Base-by-base conservation (phyloP, 352 stramenopile genomes). In the Phytophthora fragariae region DNA sequence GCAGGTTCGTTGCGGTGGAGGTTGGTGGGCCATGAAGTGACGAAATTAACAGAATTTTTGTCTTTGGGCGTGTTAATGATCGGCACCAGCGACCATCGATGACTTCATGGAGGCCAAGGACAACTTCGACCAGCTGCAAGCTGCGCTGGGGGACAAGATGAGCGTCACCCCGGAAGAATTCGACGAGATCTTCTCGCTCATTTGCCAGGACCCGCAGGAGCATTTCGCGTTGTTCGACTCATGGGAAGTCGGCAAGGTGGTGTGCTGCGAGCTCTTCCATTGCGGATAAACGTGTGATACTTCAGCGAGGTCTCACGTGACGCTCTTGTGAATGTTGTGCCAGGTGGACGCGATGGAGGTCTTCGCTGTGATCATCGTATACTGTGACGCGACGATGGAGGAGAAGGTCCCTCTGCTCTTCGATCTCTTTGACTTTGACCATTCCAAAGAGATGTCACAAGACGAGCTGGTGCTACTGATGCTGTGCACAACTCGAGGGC, bases 341-440 rank as follows among this genome's bases (percentile, higher is more conserved):
- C 37, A 92, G 82, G 84, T 94, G 27, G 88, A 93, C 29, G 84
- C 84, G 67, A 84, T 92, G 73, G 88, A 94, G 55, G 84, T 93
- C 1, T 89, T 94, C 41, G 85, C 88, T 17, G 88, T 93, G 46
- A 69, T 92, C 27, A 91, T 93, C 54, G 88, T 93, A 12, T 92
- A 90, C 63, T 92, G 79, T 76, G 85, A 89, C 46, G 83, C 81
- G 27, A 65, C 69, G 1, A 86, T 93, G 57, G 85, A 92, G 49
- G 70, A 78, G 21, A 94, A 94, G 49, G 80, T 92, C 54, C 84
- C 86, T 21, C 67, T 92, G 39, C 77, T 94, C 29, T 94, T 94
- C 56, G 75, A 89, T 29, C 73, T 94, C 82, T 94, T 94, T 70
- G 88, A 94, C 70, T 94, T 94, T 57, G 84, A 93, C 37, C 81